These are phyloP conservation scores for Fonsecaea pedrosoi DNA, from an alignment of 2,329 filamentous ascomycete species.

Conservation along the genomic window DNA sequence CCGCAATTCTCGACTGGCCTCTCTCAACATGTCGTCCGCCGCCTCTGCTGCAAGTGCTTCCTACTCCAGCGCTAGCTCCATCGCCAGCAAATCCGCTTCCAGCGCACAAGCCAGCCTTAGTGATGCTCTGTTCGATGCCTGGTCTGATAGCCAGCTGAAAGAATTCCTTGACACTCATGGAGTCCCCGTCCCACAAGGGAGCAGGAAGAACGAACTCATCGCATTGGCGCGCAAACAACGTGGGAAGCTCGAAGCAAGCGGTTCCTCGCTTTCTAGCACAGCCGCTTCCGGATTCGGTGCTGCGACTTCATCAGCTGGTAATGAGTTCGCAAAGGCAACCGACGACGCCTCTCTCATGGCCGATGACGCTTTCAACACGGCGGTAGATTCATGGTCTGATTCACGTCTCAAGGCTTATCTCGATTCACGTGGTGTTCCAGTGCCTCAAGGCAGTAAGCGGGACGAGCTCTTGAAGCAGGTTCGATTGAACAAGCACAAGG, in stretches of 20 bases:
- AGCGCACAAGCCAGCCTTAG: constrained; percentile 76
- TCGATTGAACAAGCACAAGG: constrained; percentile 75
- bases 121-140: constrained; percentile 84
- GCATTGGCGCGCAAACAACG: constrained; percentile 89
- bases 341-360: constrained; percentile 68
- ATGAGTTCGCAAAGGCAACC: constrained; percentile 78
- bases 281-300: constrained; percentile 64
- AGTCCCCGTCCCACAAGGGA: constrained; percentile 89
- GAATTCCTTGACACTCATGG: constrained; percentile 90
- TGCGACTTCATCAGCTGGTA: constrained; percentile 76
- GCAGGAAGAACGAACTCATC: constrained; percentile 85
- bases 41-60: constrained; percentile 66
- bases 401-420: constrained; percentile 79
- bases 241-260: constrained; percentile 69
- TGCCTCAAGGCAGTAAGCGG: constrained; percentile 73
- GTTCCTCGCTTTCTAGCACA: constrained; percentile 59
- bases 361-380: constrained; percentile 71
- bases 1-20: constrained; percentile 84
- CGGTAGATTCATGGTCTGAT: constrained; percentile 71
- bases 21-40: constrained; percentile 69
- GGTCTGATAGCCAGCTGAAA: constrained; percentile 90
- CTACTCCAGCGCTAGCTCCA: constrained; percentile 58
- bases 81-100: constrained; percentile 68
- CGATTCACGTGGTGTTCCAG: constrained; percentile 76
- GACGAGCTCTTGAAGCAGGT: constrained; percentile 77